Conservation (phyloP, 169 alveolate genomes). For the Neospora caninum region DNA sequence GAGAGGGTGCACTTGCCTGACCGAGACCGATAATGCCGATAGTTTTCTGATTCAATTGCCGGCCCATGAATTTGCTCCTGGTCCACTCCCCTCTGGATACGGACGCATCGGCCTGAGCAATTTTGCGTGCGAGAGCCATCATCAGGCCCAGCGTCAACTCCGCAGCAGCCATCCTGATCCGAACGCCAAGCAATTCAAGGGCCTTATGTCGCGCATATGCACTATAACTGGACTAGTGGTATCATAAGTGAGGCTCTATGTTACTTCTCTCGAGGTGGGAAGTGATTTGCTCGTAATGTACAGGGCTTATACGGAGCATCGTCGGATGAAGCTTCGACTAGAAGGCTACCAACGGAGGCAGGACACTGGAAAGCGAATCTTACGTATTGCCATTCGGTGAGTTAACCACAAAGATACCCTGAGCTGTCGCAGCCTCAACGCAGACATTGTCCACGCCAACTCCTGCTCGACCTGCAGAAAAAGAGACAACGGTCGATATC, state of each 20-base stretch:
- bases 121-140: constrained; percentile 46
- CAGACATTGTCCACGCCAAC: constrained; percentile 68
- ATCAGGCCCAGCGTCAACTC: constrained; percentile 62
- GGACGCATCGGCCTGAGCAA: constrained; percentile 52
- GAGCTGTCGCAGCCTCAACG: constrained; percentile 54
- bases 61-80: constrained; percentile 39
- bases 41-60: constrained; percentile 35
- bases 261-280: too few species aligned
- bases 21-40: constrained; percentile 62
- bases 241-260: too few species aligned
- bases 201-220: background rate
- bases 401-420: constrained; percentile 64
- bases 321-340: background rate
- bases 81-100: constrained; percentile 43
- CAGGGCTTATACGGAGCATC: too few species aligned
- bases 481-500: background rate
- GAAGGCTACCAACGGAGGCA: background rate
- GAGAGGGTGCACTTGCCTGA: background rate
- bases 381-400: constrained; percentile 63
- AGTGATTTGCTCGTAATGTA: too few species aligned
- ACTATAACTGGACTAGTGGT: too few species aligned
- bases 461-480: constrained; percentile 54
- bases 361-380: background rate
- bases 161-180: constrained; percentile 50
- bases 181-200: background rate